Evolutionary conservation across 805 yeast genomes (phyloP).

Genomic region (Dipodascus albidus): DNA sequence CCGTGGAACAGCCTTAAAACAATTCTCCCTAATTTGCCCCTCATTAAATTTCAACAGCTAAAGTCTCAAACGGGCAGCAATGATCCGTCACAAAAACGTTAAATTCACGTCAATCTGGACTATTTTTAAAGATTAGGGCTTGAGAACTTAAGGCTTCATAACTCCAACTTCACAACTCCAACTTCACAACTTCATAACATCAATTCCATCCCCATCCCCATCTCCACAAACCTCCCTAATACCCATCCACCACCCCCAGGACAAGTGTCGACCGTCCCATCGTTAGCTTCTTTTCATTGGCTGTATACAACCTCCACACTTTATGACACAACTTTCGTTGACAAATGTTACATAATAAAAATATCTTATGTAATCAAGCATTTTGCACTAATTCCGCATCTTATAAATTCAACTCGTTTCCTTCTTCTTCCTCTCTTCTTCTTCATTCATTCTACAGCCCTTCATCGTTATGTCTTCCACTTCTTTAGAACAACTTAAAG

Average conservation of each 20-base stretch:
- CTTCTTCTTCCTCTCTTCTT: not conserved
- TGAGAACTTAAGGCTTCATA: too few species aligned
- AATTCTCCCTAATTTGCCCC: not conserved
- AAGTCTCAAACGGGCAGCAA: not conserved
- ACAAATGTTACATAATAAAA: not conserved
- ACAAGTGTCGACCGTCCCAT: not conserved
- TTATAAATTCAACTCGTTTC: not conserved
- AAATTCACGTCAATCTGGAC: too few species aligned
- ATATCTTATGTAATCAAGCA: not conserved
- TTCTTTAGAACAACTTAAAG: constrained; percentile 87
- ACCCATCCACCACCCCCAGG: not conserved
- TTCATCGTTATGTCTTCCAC: constrained; percentile 24
- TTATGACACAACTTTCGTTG: not conserved
- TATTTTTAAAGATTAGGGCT: too few species aligned
- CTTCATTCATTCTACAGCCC: not conserved
- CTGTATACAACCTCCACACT: not conserved
- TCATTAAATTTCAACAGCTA: not conserved
- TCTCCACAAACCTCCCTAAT: not conserved
- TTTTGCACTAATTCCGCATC: not conserved
- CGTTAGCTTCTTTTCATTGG: not conserved
- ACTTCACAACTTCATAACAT: too few species aligned
- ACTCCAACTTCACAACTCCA: too few species aligned
- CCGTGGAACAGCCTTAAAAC: not conserved
- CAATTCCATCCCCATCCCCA: too few species aligned
- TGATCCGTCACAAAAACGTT: not conserved